These are phyloP conservation scores for Euryodendron excelsum DNA, from an alignment of 148 eudicot genomes.

Conservation along the genomic window DNA sequence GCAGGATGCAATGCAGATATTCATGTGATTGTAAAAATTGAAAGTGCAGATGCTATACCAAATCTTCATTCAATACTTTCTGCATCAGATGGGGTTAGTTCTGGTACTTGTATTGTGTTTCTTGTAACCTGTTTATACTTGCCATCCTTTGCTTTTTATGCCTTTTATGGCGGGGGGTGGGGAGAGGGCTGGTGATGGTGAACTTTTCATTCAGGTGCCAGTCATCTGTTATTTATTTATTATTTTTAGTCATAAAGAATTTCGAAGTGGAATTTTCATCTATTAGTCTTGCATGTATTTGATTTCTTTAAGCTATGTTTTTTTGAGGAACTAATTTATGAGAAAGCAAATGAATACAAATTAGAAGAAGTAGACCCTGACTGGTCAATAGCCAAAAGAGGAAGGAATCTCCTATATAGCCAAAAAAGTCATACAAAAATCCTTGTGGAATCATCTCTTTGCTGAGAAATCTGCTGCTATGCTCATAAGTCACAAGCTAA, in stretches of 20 bases:
- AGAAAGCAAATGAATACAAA: neutral
- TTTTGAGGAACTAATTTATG: neutral
- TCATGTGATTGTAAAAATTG: constrained; percentile 82
- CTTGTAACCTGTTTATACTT: neutral
- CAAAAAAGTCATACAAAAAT: no score
- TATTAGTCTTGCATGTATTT: neutral
- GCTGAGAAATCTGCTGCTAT: neutral
- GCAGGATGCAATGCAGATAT: constrained; percentile 87
- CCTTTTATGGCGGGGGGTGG: no score
- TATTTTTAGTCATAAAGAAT: neutral
- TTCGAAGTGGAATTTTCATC: neutral
- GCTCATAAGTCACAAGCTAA: no score
- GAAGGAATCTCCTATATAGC: neutral
- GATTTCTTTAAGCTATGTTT: neutral
- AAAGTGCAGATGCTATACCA: constrained; percentile 96
- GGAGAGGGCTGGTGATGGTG: neutral
- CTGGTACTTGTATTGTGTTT: neutral
- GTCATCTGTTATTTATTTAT: neutral
- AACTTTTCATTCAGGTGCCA: neutral
- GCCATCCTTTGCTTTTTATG: neutral
- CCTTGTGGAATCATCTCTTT: neutral
- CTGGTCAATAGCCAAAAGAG: neutral
- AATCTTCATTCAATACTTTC: constrained; percentile 90
- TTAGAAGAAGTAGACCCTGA: neutral
- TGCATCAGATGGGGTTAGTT: constrained; percentile 95